Conservation (phyloP, 345 rosid species). For the Capsella bursapastoris region DNA sequence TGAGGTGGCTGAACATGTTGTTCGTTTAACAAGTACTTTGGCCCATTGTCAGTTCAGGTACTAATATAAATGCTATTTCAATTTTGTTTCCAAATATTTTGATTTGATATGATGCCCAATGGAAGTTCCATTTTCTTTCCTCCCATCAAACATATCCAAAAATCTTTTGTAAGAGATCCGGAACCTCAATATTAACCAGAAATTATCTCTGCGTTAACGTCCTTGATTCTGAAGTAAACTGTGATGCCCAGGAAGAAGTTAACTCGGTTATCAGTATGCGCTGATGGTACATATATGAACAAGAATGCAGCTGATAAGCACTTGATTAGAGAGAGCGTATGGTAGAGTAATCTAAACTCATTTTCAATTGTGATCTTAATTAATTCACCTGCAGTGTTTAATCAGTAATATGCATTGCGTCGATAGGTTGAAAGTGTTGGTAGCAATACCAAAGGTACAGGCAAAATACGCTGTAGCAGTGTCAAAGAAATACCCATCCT, state of each 20-base stretch:
- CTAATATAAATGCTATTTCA: neutral
- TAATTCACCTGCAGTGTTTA: neutral
- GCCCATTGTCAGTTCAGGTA: slow-evolving; percentile 89
- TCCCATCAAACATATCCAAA: neutral
- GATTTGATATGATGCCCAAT: neutral
- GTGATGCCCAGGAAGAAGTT: slow-evolving; percentile 64
- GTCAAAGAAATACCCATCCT: slow-evolving; percentile 83
- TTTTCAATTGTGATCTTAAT: too few species aligned
- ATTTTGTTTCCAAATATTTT: neutral
- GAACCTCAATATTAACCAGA: neutral
- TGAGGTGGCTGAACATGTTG: slow-evolving; percentile 85
- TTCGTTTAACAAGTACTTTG: slow-evolving; percentile 72
- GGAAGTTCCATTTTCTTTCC: neutral
- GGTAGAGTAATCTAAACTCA: slow-evolving; percentile 12
- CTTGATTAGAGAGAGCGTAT: slow-evolving; percentile 55
- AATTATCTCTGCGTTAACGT: neutral
- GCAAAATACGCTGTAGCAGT: slow-evolving; percentile 84
- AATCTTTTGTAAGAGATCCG: neutral
- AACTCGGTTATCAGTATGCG: slow-evolving; percentile 67
- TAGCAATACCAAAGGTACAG: slow-evolving; percentile 94
- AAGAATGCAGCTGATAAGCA: slow-evolving; percentile 60
- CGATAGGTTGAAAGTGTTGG: slow-evolving; percentile 83
- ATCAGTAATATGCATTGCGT: neutral
- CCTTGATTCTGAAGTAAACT: neutral
- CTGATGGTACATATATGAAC: slow-evolving; percentile 67